phyloP scores from a whole-genome alignment of 345 rosid species.

The Eutrema heterophyllum region DNA sequence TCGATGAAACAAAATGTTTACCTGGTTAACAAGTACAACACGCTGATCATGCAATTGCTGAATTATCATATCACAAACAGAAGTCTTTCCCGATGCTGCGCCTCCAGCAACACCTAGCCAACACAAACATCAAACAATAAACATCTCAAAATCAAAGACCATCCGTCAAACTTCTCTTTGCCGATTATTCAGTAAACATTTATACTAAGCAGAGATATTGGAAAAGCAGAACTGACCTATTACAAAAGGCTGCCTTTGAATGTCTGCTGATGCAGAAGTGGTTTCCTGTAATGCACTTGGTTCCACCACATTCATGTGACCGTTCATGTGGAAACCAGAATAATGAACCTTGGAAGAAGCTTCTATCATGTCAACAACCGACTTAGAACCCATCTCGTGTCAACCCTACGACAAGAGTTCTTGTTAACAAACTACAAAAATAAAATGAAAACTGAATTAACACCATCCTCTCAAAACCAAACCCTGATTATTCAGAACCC shows the following conservation, averaged over 20 bases:
- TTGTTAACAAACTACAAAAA: background rate
- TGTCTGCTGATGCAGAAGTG: slow-evolving; percentile 37
- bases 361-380: slow-evolving; percentile 84
- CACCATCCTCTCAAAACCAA: background rate
- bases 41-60: slow-evolving; percentile 98
- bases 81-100: slow-evolving; percentile 94
- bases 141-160: slow-evolving; percentile 4
- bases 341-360: slow-evolving; percentile 77
- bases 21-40: slow-evolving; percentile 94
- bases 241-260: slow-evolving; percentile 73
- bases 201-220: background rate
- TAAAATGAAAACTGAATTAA: background rate
- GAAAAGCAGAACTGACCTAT: slow-evolving; percentile 48
- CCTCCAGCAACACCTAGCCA: slow-evolving; percentile 89
- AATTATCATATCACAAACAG: slow-evolving; percentile 94
- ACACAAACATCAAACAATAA: background rate
- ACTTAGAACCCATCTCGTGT: slow-evolving; percentile 16
- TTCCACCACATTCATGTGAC: slow-evolving; percentile 53
- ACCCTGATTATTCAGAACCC: background rate
- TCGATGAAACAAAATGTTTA: slow-evolving; percentile 9
- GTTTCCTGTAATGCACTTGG: slow-evolving; percentile 38
- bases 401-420: background rate
- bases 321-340: slow-evolving; percentile 55
- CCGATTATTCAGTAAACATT: background rate
- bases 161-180: background rate